Evolutionary conservation across 2,329 filamentous ascomycete species (phyloP), one percentile per base, ranked within the genome.

Genomic region (Fusarium pseudograminearum): DNA sequence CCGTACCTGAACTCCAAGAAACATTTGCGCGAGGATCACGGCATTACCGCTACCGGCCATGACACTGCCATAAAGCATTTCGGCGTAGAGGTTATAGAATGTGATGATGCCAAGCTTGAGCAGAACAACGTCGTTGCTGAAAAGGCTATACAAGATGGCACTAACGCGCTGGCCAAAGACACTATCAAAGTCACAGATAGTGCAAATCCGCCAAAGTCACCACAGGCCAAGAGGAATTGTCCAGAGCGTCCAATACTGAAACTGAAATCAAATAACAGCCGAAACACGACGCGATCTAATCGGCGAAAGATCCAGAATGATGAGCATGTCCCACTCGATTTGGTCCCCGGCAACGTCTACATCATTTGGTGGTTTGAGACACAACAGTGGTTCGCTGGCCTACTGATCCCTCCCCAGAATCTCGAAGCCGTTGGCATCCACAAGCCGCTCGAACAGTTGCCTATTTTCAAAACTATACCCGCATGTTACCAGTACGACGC

Each of bases 401-500:
- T 72, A 2, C 8, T 65, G 22, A 60, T 72, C 7, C 69, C 70
- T 4, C 42, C 51, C 4, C 31, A 65, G 9, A 40, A 68, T 10
- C 40, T 70, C 7, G 50, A 65, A 12, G 42, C 45, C 3, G 28
- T 69, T 1, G 61, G 56, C 0, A 50, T 69, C 4, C 4, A 46
- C 14, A 34, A 51, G 3, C 36, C 66, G 3, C 28, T 70, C 12
- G 55, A 66, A 7, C 22, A 31, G 5, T 15, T 72, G 6, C 60
- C 52, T 1, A 33, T 72, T 7, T 38, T 66, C 15, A 50, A 51
- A 16, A 30, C 48, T 14, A 9, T 71, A 6, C 70, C 70, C 2
- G 7, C 38, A 7, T 72, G 69, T 12, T 71, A 71, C 22, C 34
- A 40, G 10, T 67, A 67, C 28, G 57, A 73, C n/a, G 45, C 36